Base-by-base conservation (phyloP, 139 green algal species). In the Klebsormidium nitens region DNA sequence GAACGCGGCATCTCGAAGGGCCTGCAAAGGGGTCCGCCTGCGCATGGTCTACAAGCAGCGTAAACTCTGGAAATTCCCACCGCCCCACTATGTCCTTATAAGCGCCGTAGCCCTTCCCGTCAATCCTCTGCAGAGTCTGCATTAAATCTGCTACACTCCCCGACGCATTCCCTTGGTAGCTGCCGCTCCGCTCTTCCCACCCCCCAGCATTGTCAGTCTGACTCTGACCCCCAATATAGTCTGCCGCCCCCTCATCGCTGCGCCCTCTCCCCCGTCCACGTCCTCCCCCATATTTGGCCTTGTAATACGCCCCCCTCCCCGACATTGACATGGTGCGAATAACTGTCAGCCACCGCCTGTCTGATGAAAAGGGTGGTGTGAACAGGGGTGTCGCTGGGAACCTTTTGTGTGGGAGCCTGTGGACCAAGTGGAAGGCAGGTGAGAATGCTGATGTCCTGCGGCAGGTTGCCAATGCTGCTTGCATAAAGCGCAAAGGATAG, bases 31-130 rank as follows among this genome's bases (percentile, higher is more conserved):
- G 42, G 47, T 66, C 39, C 6, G 11, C n/a, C 47, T 70, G 44
- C 5, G 38, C 2, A 17, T 36, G 69, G 42, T 89, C 83, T 2
- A 90, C 26, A 6, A 82, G 44, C 35, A 91, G 64, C 2, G 34
- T 66, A 57, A 84, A 85, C 37, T 34, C 52, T 0, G 1, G 4
- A 39, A 75, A 84, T 14, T 47, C 6, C 83, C 81, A 87, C 2
- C 40, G 36, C 2, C 78, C 81, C 55, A 76, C 36, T 2, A 90
- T 60, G 69, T 88, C 78, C 5, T 85, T 68, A 59, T 90, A 90
- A 1, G 76, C 79, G 2, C 50, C 58, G 59, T 88, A 89, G 2
- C 59, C 38, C n/a, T 64, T 68, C 39, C 85, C 81, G 3, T 89
- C 77, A 2, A 89, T 80, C 35, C 61, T 44, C 0, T 35, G 68